These are phyloP conservation scores for Persicaria maculosa DNA, from an alignment of 148 eudicot genomes.

Conservation along the genomic window DNA sequence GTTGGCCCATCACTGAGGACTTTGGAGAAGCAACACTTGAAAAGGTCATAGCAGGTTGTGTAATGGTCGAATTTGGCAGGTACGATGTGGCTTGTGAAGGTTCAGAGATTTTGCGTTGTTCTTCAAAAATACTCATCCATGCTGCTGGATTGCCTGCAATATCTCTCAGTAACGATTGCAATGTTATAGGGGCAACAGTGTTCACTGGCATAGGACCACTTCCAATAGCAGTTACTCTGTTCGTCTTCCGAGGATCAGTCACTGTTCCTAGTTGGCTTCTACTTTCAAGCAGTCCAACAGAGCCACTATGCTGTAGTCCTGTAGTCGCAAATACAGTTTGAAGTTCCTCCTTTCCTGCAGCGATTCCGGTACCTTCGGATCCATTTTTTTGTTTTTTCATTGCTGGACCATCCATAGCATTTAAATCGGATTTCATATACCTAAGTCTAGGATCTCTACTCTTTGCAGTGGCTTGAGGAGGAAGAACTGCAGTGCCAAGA, in stretches of 20 bases:
- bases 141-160: slow-evolving; percentile 59
- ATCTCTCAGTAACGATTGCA: slow-evolving; percentile 67
- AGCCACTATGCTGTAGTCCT: slow-evolving; percentile 34
- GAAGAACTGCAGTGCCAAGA: slow-evolving; percentile 24
- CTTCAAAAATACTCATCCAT: slow-evolving; percentile 61
- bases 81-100: slow-evolving; percentile 28
- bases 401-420: slow-evolving; percentile 45
- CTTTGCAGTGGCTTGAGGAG: slow-evolving; percentile 33
- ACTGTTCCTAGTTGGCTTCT: slow-evolving; percentile 26
- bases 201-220: slow-evolving; percentile 24
- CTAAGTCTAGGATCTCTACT: slow-evolving; percentile 92
- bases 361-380: slow-evolving; percentile 15
- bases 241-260: slow-evolving; percentile 29
- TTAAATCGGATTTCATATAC: slow-evolving; percentile 33
- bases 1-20: slow-evolving; percentile 29
- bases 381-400: slow-evolving; percentile 59
- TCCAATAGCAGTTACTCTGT: slow-evolving; percentile 15
- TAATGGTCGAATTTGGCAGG: slow-evolving; percentile 28
- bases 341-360: slow-evolving; percentile 2
- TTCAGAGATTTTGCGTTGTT: slow-evolving; percentile 47
- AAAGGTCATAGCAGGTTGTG: slow-evolving; percentile 34
- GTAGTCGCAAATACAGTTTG: slow-evolving; percentile 23
- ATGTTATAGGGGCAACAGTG: slow-evolving; percentile 33
- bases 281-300: slow-evolving; percentile 24
- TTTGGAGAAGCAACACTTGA: slow-evolving; percentile 25